A percentile compares a stretch with the other conserved stretches of the same genome.
phyloP scores from a whole-genome alignment of 192 early-diverging fungal species.

The Coemansia sp. region DNA sequence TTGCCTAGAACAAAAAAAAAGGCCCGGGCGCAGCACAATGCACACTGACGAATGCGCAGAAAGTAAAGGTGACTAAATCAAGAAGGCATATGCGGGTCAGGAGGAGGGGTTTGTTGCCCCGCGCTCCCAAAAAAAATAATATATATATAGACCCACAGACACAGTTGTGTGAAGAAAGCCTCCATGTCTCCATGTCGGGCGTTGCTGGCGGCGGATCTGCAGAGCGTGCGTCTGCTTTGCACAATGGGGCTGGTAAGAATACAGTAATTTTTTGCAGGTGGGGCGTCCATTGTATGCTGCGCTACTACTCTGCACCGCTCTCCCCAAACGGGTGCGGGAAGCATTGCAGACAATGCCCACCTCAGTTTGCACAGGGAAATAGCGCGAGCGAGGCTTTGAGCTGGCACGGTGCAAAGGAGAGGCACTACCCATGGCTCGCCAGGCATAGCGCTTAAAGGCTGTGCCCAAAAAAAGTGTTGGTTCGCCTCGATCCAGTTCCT shows the following conservation, averaged over 20 bases:
- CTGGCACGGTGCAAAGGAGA: slow-evolving; percentile 7
- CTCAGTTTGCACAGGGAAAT: background rate
- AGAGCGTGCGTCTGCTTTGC: slow-evolving; percentile 7
- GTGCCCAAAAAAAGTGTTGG: background rate
- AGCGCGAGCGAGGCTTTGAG: slow-evolving; percentile 4
- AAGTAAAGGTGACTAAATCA: slow-evolving; percentile 11
- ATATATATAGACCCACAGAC: background rate
- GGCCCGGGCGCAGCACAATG: slow-evolving; percentile 3
- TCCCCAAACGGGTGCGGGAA: slow-evolving; percentile 7
- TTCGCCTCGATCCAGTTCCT: background rate
- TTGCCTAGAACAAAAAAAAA: slow-evolving; percentile 4
- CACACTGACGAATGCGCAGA: background rate
- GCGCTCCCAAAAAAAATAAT: background rate
- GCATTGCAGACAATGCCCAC: slow-evolving; percentile 3
- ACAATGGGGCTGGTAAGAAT: slow-evolving; percentile 13
- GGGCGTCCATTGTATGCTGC: background rate
- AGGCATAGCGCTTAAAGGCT: background rate
- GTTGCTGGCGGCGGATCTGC: slow-evolving; percentile 7
- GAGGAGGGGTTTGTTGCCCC: slow-evolving; percentile 9
- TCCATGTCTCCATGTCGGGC: background rate
- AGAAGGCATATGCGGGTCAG: slow-evolving; percentile 3
- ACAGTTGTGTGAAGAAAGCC: background rate
- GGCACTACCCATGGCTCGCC: background rate
- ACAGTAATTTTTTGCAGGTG: slow-evolving; percentile 14
- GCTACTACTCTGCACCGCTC: slow-evolving; percentile 11